Conservation (phyloP, 345 rosid species). For the Excoecaria cochinchinensis region DNA sequence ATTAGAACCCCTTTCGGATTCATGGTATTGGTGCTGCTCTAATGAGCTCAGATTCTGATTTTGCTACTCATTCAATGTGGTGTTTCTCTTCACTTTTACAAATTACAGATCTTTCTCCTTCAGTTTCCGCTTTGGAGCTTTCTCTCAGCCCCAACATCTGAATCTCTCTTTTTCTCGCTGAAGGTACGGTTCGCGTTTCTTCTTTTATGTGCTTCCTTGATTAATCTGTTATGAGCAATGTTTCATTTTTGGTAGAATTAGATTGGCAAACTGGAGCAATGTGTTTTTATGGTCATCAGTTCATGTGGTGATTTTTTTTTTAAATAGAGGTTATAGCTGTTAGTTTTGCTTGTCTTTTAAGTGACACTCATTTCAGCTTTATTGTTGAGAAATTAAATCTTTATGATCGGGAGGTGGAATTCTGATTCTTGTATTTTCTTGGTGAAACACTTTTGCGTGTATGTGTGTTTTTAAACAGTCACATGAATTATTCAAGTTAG, state of each 20-base stretch:
- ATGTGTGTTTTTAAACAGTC: neutral
- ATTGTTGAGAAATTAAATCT: neutral
- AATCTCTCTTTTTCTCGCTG: neutral
- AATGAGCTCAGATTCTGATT: neutral
- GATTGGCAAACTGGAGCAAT: neutral
- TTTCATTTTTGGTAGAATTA: neutral
- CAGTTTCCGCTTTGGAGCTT: neutral
- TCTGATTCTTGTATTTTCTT: neutral
- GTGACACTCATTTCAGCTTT: neutral
- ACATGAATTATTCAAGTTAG: neutral
- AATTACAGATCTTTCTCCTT: neutral
- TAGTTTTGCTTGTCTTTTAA: neutral
- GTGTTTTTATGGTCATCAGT: neutral
- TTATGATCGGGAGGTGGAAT: neutral
- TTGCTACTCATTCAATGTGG: neutral
- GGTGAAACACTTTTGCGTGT: neutral
- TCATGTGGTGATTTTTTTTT: no score
- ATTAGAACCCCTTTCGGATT: neutral
- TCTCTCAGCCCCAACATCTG: neutral
- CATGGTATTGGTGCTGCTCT: neutral
- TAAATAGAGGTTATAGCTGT: neutral
- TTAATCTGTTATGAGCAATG: neutral
- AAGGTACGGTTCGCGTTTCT: constrained; percentile 11
- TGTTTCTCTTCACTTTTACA: neutral
- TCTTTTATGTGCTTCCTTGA: neutral